A percentile compares a stretch with the other conserved stretches of the same genome.
Evolutionary conservation across 2,329 filamentous ascomycete genomes (phyloP).

Genomic region (Fusarium sp.): DNA sequence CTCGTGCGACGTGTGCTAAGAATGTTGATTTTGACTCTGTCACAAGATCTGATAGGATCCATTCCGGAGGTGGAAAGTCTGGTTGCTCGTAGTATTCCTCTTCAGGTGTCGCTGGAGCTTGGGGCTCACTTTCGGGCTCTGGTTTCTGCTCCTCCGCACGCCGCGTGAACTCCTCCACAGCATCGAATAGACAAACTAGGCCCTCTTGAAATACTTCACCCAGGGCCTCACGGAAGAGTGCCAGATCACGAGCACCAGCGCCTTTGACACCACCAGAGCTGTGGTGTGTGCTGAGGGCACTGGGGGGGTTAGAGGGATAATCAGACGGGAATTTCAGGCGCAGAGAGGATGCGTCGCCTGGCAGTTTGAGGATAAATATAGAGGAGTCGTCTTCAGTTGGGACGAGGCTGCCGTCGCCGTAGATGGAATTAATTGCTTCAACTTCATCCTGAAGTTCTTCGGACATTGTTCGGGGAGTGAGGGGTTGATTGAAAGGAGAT

Average conservation of each 20-base stretch:
- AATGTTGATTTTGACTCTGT: slow-evolving; percentile 91
- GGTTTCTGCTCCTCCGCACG: slow-evolving; percentile 51
- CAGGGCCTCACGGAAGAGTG: slow-evolving; percentile 75
- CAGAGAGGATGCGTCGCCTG: slow-evolving; percentile 69
- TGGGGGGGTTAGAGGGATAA: slow-evolving; percentile 82
- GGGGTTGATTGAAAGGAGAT: slow-evolving; percentile 2
- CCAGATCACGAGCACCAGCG: slow-evolving; percentile 77
- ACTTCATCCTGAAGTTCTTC: slow-evolving; percentile 78
- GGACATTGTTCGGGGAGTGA: slow-evolving; percentile 56
- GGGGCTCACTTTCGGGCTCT: slow-evolving; percentile 45
- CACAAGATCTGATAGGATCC: slow-evolving; percentile 79
- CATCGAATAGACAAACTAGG: slow-evolving; percentile 87
- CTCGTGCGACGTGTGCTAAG: slow-evolving; percentile 78
- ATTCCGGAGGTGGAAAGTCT: slow-evolving; percentile 55
- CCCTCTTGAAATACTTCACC: slow-evolving; percentile 76
- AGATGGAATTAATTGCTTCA: slow-evolving; percentile 87
- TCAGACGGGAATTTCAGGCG: slow-evolving; percentile 74
- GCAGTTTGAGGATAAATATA: slow-evolving; percentile 74
- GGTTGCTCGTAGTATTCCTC: slow-evolving; percentile 27
- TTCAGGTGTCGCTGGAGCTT: slow-evolving; percentile 21
- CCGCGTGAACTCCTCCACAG: slow-evolving; percentile 79
- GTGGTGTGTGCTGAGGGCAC: slow-evolving; percentile 82
- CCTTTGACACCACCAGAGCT: slow-evolving; percentile 80
- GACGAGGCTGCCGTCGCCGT: slow-evolving; percentile 73
- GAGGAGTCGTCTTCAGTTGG: slow-evolving; percentile 50